Percentiles rank a stretch among this genome's conserved stretches.
Conservation (phyloP, 352 stramenopile genomes). For the Blastocystis sp. region DNA sequence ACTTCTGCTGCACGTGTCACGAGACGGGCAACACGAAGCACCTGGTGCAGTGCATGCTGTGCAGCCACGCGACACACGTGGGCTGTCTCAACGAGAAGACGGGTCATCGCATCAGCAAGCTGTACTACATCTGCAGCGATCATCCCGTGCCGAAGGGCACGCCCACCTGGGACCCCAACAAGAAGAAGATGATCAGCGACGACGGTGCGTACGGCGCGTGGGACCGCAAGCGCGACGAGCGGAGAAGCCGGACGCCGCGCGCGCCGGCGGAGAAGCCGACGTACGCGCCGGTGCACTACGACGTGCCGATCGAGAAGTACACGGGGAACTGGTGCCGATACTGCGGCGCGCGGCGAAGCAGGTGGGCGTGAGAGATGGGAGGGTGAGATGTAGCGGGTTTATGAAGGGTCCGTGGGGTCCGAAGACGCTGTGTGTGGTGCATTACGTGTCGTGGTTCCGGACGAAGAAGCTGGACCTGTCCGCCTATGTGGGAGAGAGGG, state of each 20-base stretch:
- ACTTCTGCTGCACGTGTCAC: conserved; percentile 64
- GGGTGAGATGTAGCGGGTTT: conserved; percentile 43
- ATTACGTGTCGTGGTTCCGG: conserved; percentile 65
- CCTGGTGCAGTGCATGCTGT: conserved; percentile 55
- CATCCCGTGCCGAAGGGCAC: conserved; percentile 47
- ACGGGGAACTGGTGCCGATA: conserved; percentile 68
- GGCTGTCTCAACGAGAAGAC: conserved; percentile 23
- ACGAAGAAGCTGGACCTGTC: conserved; percentile 62
- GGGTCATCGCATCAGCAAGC: conserved; percentile 55
- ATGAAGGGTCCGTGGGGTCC: conserved; percentile 68
- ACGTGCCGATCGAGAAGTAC: conserved; percentile 58
- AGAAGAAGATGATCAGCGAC: conserved; percentile 41
- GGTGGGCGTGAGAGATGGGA: background rate
- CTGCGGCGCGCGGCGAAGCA: conserved; percentile 56
- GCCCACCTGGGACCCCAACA: conserved; percentile 58
- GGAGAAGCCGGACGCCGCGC: background rate
- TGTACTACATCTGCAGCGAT: conserved; percentile 61
- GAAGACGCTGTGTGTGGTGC: conserved; percentile 66
- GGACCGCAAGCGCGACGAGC: background rate
- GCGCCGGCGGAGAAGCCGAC: conserved; percentile 38
- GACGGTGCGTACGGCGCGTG: background rate
- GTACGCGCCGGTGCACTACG: conserved; percentile 49
- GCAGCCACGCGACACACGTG: conserved; percentile 43
- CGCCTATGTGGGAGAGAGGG: conserved; percentile 31
- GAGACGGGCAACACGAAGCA: conserved; percentile 69